These are phyloP conservation scores for Candida sp. DNA, from an alignment of 1,139 yeast species.

Conservation along the genomic window DNA sequence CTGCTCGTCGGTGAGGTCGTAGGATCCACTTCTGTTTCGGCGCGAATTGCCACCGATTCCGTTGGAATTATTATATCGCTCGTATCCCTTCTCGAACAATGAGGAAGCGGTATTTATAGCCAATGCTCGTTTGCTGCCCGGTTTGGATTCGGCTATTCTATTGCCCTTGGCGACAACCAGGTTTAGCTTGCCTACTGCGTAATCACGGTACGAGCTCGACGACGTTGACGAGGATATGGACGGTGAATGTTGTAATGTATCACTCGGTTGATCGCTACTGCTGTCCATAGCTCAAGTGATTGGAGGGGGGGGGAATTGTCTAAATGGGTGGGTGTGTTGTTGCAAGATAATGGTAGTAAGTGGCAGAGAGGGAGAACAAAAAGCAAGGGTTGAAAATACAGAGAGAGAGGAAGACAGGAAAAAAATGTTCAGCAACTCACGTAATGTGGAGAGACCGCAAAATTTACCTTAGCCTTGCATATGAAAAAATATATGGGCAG, in stretches of 20 bases:
- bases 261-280: background rate
- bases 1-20: slow-evolving; percentile 20
- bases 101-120: slow-evolving; percentile 66
- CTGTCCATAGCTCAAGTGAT: background rate
- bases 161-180: slow-evolving; percentile 19
- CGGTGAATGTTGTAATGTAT: slow-evolving; percentile 2
- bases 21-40: slow-evolving; percentile 16
- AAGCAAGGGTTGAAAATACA: background rate
- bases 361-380: background rate
- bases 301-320: background rate
- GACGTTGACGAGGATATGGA: slow-evolving; percentile 7
- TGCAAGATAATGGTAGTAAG: no score
- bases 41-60: background rate
- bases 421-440: background rate
- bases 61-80: slow-evolving; percentile 21
- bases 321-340: no score
- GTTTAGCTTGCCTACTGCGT: slow-evolving; percentile 14
- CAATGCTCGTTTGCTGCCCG: slow-evolving; percentile 49
- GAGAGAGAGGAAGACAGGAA: no score
- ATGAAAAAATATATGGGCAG: slow-evolving; percentile 2
- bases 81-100: slow-evolving; percentile 56
- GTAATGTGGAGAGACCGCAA: background rate
- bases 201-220: slow-evolving; percentile 11
- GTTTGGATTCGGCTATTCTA: slow-evolving; percentile 30
- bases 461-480: background rate